Evolutionary conservation across 2,329 filamentous ascomycete species (phyloP).

Genomic region (Metarhizium album): DNA sequence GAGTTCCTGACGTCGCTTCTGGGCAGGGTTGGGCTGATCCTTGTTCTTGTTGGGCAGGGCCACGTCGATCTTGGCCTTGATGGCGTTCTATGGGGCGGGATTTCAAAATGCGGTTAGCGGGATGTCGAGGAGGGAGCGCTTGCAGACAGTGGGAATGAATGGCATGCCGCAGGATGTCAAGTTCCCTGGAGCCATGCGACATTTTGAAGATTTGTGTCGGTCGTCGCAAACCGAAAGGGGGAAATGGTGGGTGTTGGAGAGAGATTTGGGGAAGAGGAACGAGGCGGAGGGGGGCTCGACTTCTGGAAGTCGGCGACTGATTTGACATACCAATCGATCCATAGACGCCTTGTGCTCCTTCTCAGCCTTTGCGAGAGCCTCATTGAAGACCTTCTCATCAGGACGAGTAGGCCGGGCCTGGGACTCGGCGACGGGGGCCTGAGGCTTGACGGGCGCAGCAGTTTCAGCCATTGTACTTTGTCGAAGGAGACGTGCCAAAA

Average conservation of each 20-base stretch:
- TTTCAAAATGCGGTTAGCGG: too few species aligned
- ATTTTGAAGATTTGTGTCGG: not conserved
- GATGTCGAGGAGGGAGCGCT: too few species aligned
- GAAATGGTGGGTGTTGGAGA: not conserved
- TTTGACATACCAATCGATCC: conserved; percentile 38
- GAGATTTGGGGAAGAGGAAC: not conserved
- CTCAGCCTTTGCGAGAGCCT: conserved; percentile 67
- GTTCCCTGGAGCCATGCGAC: not conserved
- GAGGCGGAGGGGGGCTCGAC: too few species aligned
- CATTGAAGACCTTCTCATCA: conserved; percentile 76
- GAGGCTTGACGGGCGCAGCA: conserved; percentile 32
- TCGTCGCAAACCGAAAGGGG: not conserved
- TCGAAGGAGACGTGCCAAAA: conserved; percentile 3
- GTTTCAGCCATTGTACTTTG: conserved; percentile 34
- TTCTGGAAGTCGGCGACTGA: too few species aligned
- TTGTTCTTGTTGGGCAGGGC: conserved; percentile 63
- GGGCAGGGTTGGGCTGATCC: conserved; percentile 69
- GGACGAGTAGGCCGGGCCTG: conserved; percentile 68
- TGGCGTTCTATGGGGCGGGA: conserved; percentile 52
- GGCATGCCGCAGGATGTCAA: too few species aligned
- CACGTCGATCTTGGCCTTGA: conserved; percentile 80
- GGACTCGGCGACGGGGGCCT: conserved; percentile 31
- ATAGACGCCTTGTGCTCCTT: conserved; percentile 75
- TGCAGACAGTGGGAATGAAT: too few species aligned
- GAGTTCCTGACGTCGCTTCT: conserved; percentile 78